Percentiles rank a stretch among this genome's conserved stretches.
Conservation (phyloP, 164 flowering plant genomes). For the Akebia trifoliata region DNA sequence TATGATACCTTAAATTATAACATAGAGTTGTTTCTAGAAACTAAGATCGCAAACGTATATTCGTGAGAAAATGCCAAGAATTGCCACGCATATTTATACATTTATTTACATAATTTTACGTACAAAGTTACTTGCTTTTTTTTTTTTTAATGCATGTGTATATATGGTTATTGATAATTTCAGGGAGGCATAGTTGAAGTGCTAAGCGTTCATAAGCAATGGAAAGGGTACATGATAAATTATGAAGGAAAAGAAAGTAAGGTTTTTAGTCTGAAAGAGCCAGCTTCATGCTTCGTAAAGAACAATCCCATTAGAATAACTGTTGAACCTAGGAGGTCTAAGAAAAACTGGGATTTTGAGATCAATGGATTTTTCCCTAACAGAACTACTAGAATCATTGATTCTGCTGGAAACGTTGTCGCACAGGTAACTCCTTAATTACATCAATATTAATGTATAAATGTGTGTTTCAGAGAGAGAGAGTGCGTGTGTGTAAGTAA, state of each 20-base stretch:
- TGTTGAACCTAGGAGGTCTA: slow-evolving; percentile 26
- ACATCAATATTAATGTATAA: neutral
- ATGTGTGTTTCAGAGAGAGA: neutral
- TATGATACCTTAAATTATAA: no score
- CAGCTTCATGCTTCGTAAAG: slow-evolving; percentile 32
- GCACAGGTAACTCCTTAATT: slow-evolving; percentile 51
- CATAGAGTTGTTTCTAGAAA: no score
- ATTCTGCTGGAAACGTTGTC: slow-evolving; percentile 39
- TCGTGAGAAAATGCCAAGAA: no score
- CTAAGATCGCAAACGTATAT: no score
- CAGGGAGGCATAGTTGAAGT: slow-evolving; percentile 68
- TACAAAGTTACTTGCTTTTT: neutral
- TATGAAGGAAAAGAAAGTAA: slow-evolving; percentile 48
- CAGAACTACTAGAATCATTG: slow-evolving; percentile 49
- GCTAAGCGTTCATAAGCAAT: slow-evolving; percentile 46
- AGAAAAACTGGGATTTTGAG: slow-evolving; percentile 51
- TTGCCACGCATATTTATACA: no score
- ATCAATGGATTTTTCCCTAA: slow-evolving; percentile 61
- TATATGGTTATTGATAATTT: neutral
- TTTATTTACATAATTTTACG: neutral
- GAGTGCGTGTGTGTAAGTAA: neutral
- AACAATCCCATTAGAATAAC: slow-evolving; percentile 34
- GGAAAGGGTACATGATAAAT: slow-evolving; percentile 59
- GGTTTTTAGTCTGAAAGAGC: slow-evolving; percentile 63
- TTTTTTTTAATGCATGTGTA: neutral